Evolutionary conservation across 2,329 filamentous ascomycete species (phyloP).

Genomic region (Ophiostoma sp.): DNA sequence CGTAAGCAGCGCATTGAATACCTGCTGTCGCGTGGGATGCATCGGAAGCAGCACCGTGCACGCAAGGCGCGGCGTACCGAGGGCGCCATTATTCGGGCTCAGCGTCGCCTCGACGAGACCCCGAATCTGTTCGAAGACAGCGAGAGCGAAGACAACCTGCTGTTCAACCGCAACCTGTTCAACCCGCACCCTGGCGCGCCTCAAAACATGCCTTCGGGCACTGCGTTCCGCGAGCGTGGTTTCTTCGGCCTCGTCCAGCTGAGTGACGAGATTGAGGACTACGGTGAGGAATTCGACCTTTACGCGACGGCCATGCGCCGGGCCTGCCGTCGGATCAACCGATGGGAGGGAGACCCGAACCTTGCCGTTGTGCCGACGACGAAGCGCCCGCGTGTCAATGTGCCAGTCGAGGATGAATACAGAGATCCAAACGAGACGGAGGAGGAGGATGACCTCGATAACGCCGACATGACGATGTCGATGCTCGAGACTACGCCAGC

Average conservation of each 20-base stretch:
- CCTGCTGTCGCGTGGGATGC: constrained; percentile 69
- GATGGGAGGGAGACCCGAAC: constrained; percentile 50
- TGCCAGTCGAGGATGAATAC: constrained; percentile 30
- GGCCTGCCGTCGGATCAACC: constrained; percentile 57
- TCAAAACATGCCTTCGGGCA: constrained; percentile 27
- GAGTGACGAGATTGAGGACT: constrained; percentile 61
- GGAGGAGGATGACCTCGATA: constrained; percentile 28
- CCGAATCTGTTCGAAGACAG: constrained; percentile 56
- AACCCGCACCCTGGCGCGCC: constrained; percentile 24
- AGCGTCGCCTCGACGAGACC: constrained; percentile 56
- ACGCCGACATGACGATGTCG: constrained; percentile 26
- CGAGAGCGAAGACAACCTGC: constrained; percentile 49
- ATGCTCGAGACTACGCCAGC: constrained; percentile 18
- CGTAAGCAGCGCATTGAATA: constrained; percentile 74
- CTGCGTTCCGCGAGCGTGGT: constrained; percentile 50
- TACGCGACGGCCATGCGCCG: constrained; percentile 63
- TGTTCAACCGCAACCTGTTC: constrained; percentile 29
- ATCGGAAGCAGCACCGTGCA: constrained; percentile 58
- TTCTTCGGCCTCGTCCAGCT: constrained; percentile 61
- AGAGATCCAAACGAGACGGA: constrained; percentile 34
- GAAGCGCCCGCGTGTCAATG: constrained; percentile 37
- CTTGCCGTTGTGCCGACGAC: constrained; percentile 41
- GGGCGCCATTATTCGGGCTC: constrained; percentile 61
- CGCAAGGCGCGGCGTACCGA: constrained; percentile 58
- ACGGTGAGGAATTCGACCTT: constrained; percentile 65